phyloP scores from a whole-genome alignment of 2,329 filamentous ascomycete genomes.

The Chalaropsis thielavioides region DNA sequence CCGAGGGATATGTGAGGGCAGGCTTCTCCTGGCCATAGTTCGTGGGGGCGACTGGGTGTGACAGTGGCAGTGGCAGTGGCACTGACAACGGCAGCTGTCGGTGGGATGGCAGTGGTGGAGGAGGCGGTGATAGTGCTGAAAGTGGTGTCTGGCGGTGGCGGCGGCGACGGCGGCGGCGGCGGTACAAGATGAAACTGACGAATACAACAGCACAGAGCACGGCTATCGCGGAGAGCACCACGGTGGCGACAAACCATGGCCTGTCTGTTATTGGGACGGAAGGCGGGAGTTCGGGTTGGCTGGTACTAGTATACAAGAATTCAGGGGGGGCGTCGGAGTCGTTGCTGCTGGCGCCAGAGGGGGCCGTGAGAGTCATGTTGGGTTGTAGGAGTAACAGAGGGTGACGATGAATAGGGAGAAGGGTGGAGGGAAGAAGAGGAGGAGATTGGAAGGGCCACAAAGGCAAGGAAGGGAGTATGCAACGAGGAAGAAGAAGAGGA shows the following conservation, averaged over 20 bases:
- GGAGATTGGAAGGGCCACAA: neutral
- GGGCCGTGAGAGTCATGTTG: neutral
- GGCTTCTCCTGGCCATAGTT: slow-evolving; percentile 1
- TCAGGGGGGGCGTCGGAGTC: neutral
- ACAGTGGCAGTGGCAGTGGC: neutral
- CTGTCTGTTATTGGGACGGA: slow-evolving; percentile 11
- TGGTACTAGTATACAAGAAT: neutral
- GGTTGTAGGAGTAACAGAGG: neutral
- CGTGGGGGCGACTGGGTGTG: neutral
- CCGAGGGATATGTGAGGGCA: neutral
- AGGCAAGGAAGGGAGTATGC: neutral
- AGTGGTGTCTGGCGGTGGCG: slow-evolving; percentile 2
- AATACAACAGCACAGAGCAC: slow-evolving; percentile 9
- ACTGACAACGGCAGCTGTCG: neutral
- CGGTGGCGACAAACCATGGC: slow-evolving; percentile 15
- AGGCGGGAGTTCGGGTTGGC: neutral
- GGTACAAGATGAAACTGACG: slow-evolving; percentile 11
- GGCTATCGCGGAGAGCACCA: slow-evolving; percentile 9
- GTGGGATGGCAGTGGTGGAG: neutral
- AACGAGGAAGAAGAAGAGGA: neutral
- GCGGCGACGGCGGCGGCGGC: slow-evolving; percentile 3
- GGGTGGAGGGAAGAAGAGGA: neutral
- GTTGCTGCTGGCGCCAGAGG: neutral
- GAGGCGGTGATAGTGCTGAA: neutral
- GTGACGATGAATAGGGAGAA: neutral